Base-by-base conservation (phyloP, 768 basidiomycete species). In the Pisolithus marmoratus region DNA sequence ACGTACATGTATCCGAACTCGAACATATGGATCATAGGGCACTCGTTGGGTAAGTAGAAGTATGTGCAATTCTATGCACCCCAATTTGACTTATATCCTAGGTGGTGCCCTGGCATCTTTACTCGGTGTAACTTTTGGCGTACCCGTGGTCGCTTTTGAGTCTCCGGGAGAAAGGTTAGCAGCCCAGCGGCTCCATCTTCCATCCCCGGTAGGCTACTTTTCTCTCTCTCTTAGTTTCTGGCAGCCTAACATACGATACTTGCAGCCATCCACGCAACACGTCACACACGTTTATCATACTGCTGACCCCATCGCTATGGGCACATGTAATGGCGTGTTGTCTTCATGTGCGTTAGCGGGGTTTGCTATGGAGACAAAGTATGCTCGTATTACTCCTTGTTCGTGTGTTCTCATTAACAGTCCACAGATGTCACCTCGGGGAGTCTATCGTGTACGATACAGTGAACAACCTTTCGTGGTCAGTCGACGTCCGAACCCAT, bases 281-380 rank as follows among this genome's bases (percentile, higher is more conserved):
- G 77, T 96, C 54, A 94, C 89, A 0, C 94, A 97, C 66, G 75
- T 98, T 26, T 96, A 89, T 68, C 90, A 96, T 63, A 95, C 87
- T 20, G 94, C 94, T 24, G 94, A 98, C 69, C 94, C 94, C 5
- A 89, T 97, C 47, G 82, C 94, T 19, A 91, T 91, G 84, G 89
- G 89, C 34, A 85, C 83, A 8, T 93, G 91, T 69, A 93, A 81
- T 51, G 90, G 90, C 14, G 72, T 88, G 2, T 61, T 89, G 1
- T 93, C 88, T 1, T 80, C 84, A 1, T 98, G 94, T 63, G 83
- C 87, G 4, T 68, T 91, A 9, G 90, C 78, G 20, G 94, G 94
- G n/a, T 96, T 89, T 62, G 94, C 91, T 3, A 76, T 94, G 77
- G 91, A 93, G 68, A 78, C 85, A 37, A 74, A 76, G 83, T 85